phyloP scores from a whole-genome alignment of 352 stramenopile genomes.

The Globisporangium sylvaticum region DNA sequence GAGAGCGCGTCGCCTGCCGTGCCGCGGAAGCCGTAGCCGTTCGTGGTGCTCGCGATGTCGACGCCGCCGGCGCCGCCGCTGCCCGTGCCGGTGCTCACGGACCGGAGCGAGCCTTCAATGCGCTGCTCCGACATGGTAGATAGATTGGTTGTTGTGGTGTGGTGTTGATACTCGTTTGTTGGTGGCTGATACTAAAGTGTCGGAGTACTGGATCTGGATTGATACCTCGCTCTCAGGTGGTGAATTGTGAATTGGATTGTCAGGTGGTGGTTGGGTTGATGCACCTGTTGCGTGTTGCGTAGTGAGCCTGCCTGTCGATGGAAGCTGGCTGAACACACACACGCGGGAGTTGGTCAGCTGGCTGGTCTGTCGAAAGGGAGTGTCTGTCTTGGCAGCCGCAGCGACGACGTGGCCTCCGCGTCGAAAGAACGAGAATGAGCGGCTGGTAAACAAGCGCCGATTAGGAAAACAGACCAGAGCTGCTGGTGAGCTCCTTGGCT shows the following conservation, averaged over 20 bases:
- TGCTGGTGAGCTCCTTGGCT: background rate
- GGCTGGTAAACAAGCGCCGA: background rate
- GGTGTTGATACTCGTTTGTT: background rate
- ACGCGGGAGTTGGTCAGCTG: background rate
- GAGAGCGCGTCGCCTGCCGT: slow-evolving; percentile 48
- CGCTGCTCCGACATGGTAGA: slow-evolving; percentile 6
- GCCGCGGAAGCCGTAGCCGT: slow-evolving; percentile 47
- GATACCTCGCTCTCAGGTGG: background rate
- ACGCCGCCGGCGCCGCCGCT: slow-evolving; percentile 21
- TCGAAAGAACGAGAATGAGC: background rate
- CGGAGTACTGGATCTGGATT: background rate
- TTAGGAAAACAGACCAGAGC: background rate
- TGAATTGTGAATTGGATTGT: background rate
- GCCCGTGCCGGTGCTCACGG: slow-evolving; percentile 19
- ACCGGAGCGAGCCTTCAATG: slow-evolving; percentile 11
- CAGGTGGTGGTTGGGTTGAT: too few relatives aligned
- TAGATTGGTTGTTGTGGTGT: background rate
- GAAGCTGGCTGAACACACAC: background rate
- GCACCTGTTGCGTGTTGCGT: background rate
- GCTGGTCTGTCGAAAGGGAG: background rate
- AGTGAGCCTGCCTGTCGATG: background rate
- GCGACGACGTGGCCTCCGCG: background rate
- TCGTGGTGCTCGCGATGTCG: slow-evolving; percentile 35
- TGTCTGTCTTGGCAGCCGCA: background rate
- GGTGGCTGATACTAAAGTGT: background rate